These are phyloP conservation scores for Xylariaceae sp. DNA, from an alignment of 2,329 filamentous ascomycete genomes.

Conservation along the genomic window DNA sequence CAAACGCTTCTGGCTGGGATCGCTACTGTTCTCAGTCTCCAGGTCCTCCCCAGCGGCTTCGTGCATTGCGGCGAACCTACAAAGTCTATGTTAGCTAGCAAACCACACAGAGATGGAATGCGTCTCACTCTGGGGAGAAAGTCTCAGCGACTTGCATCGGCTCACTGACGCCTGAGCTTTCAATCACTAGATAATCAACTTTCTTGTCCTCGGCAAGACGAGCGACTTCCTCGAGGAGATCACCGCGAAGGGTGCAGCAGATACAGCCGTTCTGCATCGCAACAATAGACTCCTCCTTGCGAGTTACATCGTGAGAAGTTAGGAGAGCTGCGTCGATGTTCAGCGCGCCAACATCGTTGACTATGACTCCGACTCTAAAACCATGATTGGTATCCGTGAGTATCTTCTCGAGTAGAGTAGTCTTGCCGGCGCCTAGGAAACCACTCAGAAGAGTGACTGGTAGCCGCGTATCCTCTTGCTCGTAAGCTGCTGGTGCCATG, in stretches of 20 bases:
- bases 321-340: constrained; percentile 57
- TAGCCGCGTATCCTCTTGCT: constrained; percentile 27
- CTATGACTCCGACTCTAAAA: constrained; percentile 65
- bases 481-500: not conserved
- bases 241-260: constrained; percentile 69
- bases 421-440: constrained; percentile 65
- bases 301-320: constrained; percentile 42
- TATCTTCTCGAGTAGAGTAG: constrained; percentile 65
- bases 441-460: constrained; percentile 57
- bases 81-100: constrained; percentile 31
- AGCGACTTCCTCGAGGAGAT: constrained; percentile 66
- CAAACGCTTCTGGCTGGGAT: constrained; percentile 20
- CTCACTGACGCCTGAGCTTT: constrained; percentile 15
- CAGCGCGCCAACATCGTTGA: constrained; percentile 66
- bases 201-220: constrained; percentile 47
- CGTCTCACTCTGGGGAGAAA: constrained; percentile 34
- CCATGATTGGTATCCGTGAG: constrained; percentile 60
- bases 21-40: constrained; percentile 20
- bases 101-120: constrained; percentile 52
- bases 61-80: constrained; percentile 26
- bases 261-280: constrained; percentile 71
- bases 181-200: constrained; percentile 50
- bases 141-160: constrained; percentile 17
- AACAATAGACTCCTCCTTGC: constrained; percentile 59
- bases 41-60: constrained; percentile 23